Percentiles rank a stretch among this genome's conserved stretches.
phyloP scores from a whole-genome alignment of 1,139 yeast species.

The Debaryomycetaceae sp. region DNA sequence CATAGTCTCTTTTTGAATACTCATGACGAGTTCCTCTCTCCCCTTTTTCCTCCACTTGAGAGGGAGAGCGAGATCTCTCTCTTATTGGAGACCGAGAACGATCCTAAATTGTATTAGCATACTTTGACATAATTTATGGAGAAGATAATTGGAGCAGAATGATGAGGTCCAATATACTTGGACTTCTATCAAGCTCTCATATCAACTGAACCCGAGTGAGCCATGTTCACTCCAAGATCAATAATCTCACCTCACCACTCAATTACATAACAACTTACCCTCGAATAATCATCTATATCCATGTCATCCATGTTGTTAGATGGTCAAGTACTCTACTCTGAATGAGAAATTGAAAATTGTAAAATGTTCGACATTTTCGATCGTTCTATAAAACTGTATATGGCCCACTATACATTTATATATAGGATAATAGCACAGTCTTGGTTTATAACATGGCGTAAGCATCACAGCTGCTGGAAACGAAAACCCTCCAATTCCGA shows the following conservation, averaged over 20 bases:
- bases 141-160: conserved; percentile 1
- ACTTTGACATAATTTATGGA: conserved; percentile 1
- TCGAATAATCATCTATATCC: conserved; percentile 55
- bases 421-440: too few species aligned
- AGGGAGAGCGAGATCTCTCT: conserved; percentile 35
- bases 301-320: conserved; percentile 40
- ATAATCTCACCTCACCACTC: too few species aligned
- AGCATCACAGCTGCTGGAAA: too few species aligned
- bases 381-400: not conserved
- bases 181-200: too few species aligned
- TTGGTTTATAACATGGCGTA: too few species aligned
- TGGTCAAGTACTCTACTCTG: not conserved
- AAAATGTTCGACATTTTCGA: not conserved
- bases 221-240: too few species aligned
- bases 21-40: conserved; percentile 10
- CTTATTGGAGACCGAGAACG: conserved; percentile 48
- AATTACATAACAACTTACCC: conserved; percentile 32
- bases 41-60: conserved; percentile 13
- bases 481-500: too few species aligned
- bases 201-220: too few species aligned
- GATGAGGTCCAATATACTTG: too few species aligned
- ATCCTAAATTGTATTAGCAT: conserved; percentile 23
- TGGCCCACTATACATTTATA: not conserved
- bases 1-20: conserved; percentile 21
- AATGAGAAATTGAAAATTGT: not conserved